Conservation (phyloP, 371 early-diverging fungal genomes). For the Mucor irregularis region DNA sequence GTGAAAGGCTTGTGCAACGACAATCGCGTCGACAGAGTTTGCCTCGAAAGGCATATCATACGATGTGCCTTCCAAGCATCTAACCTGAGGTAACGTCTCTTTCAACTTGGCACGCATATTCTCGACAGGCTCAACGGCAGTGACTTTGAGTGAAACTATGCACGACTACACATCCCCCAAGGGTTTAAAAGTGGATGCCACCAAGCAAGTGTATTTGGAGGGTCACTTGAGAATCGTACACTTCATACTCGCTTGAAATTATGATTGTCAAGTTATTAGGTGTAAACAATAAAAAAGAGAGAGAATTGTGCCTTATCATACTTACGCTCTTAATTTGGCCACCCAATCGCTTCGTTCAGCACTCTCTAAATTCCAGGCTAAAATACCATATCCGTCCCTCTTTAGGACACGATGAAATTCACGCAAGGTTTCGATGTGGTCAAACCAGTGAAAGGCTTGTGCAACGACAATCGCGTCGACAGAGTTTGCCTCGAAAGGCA, state of each 20-base stretch:
- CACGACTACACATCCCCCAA: slow-evolving; percentile 57
- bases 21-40: slow-evolving; percentile 36
- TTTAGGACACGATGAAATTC: slow-evolving; percentile 50
- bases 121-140: slow-evolving; percentile 48
- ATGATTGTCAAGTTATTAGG: too few species aligned
- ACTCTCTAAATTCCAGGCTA: slow-evolving; percentile 51
- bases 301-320: too few species aligned
- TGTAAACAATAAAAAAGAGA: too few species aligned
- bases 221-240: too few species aligned
- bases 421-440: slow-evolving; percentile 30
- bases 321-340: slow-evolving; percentile 17
- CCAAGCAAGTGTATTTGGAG: slow-evolving; percentile 86
- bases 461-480: slow-evolving; percentile 43
- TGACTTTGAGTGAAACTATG: slow-evolving; percentile 76
- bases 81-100: not conserved
- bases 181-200: slow-evolving; percentile 67
- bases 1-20: slow-evolving; percentile 53
- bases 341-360: slow-evolving; percentile 32
- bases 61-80: slow-evolving; percentile 35
- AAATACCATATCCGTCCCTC: slow-evolving; percentile 31
- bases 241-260: too few species aligned
- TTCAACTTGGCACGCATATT: not conserved
- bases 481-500: slow-evolving; percentile 33
- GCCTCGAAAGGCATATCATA: slow-evolving; percentile 35
- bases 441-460: slow-evolving; percentile 60